phyloP scores from a whole-genome alignment of 495 filamentous ascomycete species.

The Mytilinidion resinicola region DNA sequence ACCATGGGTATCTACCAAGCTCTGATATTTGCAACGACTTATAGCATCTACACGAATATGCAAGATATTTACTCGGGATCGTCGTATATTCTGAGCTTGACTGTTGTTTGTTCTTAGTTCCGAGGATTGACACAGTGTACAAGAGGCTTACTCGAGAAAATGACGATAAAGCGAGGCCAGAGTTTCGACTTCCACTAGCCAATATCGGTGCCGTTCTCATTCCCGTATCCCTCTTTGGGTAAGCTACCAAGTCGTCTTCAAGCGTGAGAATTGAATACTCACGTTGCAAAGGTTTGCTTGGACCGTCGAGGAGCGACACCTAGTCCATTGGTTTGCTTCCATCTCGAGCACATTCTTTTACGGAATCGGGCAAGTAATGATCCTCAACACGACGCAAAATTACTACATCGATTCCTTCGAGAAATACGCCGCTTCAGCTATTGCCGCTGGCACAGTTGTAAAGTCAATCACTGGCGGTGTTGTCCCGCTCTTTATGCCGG shows the following conservation, averaged over 20 bases:
- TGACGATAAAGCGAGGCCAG: constrained; percentile 20
- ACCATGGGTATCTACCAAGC: not conserved
- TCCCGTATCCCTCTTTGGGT: constrained; percentile 9
- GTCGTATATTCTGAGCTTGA: too few relatives aligned
- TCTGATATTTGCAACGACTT: constrained; percentile 22
- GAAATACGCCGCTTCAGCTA: constrained; percentile 35
- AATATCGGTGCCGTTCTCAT: not conserved
- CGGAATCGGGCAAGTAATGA: constrained; percentile 52
- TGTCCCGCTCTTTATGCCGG: constrained; percentile 33
- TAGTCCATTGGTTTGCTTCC: constrained; percentile 22
- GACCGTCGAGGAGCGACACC: constrained; percentile 23
- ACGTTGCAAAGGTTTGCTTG: constrained; percentile 14
- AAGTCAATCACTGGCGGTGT: constrained; percentile 29
- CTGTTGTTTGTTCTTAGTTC: too few relatives aligned
- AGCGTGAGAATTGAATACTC: too few relatives aligned
- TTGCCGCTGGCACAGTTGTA: constrained; percentile 35
- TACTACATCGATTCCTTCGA: constrained; percentile 36
- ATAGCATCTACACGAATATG: constrained; percentile 41
- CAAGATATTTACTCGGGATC: constrained; percentile 33
- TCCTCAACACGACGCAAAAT: constrained; percentile 35
- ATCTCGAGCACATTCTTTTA: constrained; percentile 32
- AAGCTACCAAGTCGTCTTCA: not conserved
- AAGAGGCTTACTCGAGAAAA: constrained; percentile 2
- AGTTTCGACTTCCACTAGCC: constrained; percentile 16
- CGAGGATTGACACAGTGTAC: not conserved